phyloP scores from a whole-genome alignment of 768 basidiomycete genomes.

The Clitopilus hobsonii region DNA sequence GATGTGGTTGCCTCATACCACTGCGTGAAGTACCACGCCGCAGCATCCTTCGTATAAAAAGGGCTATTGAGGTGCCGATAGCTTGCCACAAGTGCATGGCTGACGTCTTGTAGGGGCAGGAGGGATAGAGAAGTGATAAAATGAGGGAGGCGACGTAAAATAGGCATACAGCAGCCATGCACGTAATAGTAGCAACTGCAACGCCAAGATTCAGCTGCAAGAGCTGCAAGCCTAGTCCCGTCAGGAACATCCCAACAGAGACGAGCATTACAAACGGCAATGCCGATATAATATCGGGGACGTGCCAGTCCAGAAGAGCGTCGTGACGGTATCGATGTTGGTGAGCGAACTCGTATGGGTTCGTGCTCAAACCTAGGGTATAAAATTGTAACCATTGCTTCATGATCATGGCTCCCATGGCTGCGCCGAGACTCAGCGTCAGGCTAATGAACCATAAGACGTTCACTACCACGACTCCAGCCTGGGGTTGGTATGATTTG shows the following conservation, averaged over 20 bases:
- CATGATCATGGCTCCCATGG: constrained; percentile 16
- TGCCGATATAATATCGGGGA: constrained; percentile 13
- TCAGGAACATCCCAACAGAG: constrained; percentile 15
- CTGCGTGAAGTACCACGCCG: not conserved
- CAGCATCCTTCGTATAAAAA: not conserved
- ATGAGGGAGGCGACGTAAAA: constrained; percentile 8
- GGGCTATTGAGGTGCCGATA: not conserved
- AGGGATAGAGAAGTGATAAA: constrained; percentile 9
- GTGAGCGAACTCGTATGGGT: constrained; percentile 11
- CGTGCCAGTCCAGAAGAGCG: constrained; percentile 15
- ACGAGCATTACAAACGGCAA: constrained; percentile 17
- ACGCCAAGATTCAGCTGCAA: constrained; percentile 8
- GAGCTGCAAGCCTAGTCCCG: constrained; percentile 12
- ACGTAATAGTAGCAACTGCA: constrained; percentile 6
- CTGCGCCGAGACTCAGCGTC: constrained; percentile 14
- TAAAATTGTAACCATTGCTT: constrained; percentile 17
- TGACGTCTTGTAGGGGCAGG: constrained; percentile 14
- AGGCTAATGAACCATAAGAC: constrained; percentile 13
- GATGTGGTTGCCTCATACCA: not conserved
- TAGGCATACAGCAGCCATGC: constrained; percentile 5
- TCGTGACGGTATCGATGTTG: constrained; percentile 13
- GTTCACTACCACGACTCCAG: constrained; percentile 6
- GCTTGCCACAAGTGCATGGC: constrained; percentile 8
- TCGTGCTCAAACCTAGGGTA: constrained; percentile 8
- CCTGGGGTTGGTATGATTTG: constrained; percentile 1